Evolutionary conservation across 306 rosid species (phyloP).

Genomic region (Senna tora): DNA sequence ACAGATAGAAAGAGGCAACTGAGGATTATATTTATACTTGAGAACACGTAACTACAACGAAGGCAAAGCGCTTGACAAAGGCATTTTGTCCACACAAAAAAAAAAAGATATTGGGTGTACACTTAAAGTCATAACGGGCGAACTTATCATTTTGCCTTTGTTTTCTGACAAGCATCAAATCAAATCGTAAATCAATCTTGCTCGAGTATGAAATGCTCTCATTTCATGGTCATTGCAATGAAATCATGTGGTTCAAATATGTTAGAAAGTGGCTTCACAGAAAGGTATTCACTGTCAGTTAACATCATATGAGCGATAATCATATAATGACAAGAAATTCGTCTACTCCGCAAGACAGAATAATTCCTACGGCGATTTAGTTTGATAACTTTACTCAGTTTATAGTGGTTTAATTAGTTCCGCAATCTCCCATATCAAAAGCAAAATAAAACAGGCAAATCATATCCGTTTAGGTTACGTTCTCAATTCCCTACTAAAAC

Average conservation of each 20-base stretch:
- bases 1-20: background rate
- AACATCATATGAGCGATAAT: background rate
- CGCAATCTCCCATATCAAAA: background rate
- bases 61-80: background rate
- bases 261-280: background rate
- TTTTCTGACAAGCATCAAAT: background rate
- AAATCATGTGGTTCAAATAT: background rate
- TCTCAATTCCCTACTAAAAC: background rate
- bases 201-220: conserved; percentile 1
- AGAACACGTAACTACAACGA: background rate
- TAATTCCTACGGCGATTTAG: background rate
- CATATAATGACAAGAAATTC: background rate
- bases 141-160: background rate
- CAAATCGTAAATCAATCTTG: background rate
- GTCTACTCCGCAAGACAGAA: background rate
- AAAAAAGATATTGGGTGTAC: background rate
- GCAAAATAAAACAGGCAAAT: background rate
- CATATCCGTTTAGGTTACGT: background rate
- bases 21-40: background rate
- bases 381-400: background rate
- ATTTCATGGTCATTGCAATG: background rate
- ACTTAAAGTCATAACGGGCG: background rate
- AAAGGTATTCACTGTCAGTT: background rate
- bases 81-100: background rate
- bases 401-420: background rate